A percentile compares a stretch with the other conserved stretches of the same genome.
Conservation (phyloP, 2,329 filamentous ascomycete genomes). For the Colletotrichum siamense region DNA sequence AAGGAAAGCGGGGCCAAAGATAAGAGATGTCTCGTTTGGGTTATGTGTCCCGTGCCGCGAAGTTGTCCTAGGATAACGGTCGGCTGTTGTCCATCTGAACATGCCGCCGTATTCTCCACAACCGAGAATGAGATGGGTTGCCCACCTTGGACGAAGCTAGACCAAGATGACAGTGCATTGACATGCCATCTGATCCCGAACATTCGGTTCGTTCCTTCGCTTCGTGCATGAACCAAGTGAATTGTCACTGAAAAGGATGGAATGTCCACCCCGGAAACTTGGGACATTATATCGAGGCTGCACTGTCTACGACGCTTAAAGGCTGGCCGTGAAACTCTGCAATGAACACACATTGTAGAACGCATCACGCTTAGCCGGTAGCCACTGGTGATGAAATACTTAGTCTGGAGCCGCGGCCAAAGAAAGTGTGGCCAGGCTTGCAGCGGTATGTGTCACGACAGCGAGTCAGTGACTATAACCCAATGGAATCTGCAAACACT, state of each 20-base stretch:
- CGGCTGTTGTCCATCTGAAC: neutral
- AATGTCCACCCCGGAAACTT: neutral
- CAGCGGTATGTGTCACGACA: neutral
- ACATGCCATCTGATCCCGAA: neutral
- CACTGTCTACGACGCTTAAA: neutral
- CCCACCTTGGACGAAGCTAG: neutral
- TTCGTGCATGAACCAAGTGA: neutral
- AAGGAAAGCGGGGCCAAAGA: neutral
- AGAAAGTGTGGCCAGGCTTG: neutral
- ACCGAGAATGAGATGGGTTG: neutral
- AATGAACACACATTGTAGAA: neutral
- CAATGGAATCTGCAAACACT: neutral
- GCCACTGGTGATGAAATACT: neutral
- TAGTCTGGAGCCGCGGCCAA: neutral
- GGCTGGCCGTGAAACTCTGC: neutral
- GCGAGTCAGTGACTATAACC: neutral
- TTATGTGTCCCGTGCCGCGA: neutral
- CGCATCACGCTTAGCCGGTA: neutral
- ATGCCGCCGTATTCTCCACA: neutral
- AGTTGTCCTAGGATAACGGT: neutral
- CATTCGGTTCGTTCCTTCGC: neutral
- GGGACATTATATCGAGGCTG: neutral
- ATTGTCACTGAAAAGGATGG: neutral
- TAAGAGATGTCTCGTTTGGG: neutral
- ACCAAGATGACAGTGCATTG: neutral